A percentile compares a stretch with the other conserved stretches of the same genome.
These are phyloP conservation scores for Pythium sukuiense DNA, from an alignment of 352 stramenopile species.

Conservation along the genomic window DNA sequence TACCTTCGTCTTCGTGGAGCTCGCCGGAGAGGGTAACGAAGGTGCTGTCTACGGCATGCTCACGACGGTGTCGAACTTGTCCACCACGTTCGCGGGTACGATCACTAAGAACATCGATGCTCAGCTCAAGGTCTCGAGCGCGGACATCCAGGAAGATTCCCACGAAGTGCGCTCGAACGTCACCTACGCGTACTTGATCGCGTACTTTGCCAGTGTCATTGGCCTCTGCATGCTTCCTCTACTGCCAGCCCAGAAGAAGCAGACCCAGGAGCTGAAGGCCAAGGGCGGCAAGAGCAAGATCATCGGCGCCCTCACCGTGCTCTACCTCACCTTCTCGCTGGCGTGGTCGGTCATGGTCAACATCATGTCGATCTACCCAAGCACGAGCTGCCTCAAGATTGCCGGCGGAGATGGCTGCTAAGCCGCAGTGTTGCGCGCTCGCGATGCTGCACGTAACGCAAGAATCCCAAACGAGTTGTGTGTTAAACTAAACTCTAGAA, in stretches of 20 bases:
- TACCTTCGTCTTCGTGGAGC: conserved; percentile 24
- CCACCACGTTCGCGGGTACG: conserved; percentile 14
- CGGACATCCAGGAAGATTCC: conserved; percentile 21
- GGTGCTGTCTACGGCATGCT: conserved; percentile 22
- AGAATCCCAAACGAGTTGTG: no score
- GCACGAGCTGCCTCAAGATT: conserved; percentile 3
- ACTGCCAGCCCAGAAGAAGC: conserved; percentile 26
- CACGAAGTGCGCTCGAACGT: conserved; percentile 17
- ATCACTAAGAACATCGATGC: no score
- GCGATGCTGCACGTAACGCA: no score
- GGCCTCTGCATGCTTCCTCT: conserved; percentile 14
- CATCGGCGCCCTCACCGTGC: neutral
- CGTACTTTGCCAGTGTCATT: conserved; percentile 17
- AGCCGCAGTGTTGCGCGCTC: no score
- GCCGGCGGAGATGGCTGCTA: neutral
- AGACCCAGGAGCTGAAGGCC: conserved; percentile 17
- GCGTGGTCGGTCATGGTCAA: neutral
- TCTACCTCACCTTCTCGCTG: neutral
- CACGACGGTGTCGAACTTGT: conserved; percentile 25
- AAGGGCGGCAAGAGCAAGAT: conserved; percentile 1
- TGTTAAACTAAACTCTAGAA: no score
- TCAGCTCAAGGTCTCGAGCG: conserved; percentile 22
- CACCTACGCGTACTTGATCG: conserved; percentile 20
- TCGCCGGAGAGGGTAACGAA: conserved; percentile 29
- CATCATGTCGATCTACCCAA: conserved; percentile 1